Conservation (phyloP, 2,329 filamentous ascomycete species). For the Sporothrix brasiliensis region DNA sequence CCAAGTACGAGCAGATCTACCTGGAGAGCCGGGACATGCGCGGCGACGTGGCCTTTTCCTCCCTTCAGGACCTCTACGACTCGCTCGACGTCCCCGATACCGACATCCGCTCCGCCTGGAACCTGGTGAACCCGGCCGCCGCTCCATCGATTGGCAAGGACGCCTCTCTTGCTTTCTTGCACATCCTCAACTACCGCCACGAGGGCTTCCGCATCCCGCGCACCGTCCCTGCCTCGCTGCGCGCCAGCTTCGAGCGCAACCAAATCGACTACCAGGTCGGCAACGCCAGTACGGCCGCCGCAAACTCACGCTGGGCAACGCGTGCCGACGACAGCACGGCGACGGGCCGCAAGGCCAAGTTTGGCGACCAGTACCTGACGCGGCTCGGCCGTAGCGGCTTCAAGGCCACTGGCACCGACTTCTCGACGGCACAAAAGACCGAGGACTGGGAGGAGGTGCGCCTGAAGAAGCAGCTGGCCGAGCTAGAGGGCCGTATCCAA, state of each 20-base stretch:
- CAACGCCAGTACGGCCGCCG: slow-evolving; percentile 64
- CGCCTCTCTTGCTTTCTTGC: slow-evolving; percentile 88
- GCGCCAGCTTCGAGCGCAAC: slow-evolving; percentile 89
- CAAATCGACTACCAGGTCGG: slow-evolving; percentile 96
- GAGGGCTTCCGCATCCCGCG: slow-evolving; percentile 94
- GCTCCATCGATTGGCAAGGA: slow-evolving; percentile 87
- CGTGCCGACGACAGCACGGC: slow-evolving; percentile 77
- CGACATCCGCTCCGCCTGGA: slow-evolving; percentile 92
- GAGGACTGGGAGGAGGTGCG: slow-evolving; percentile 98
- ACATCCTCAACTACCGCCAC: slow-evolving; percentile 94
- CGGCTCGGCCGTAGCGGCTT: slow-evolving; percentile 83
- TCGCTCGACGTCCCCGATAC: slow-evolving; percentile 73
- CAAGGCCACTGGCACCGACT: slow-evolving; percentile 85
- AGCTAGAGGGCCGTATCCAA: slow-evolving; percentile 85
- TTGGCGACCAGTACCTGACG: slow-evolving; percentile 94
- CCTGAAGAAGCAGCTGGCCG: slow-evolving; percentile 86
- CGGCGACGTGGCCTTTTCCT: slow-evolving; percentile 77
- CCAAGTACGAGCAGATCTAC: slow-evolving; percentile 97
- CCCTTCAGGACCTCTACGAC: slow-evolving; percentile 82
- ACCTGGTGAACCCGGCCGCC: slow-evolving; percentile 91
- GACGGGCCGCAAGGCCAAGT: slow-evolving; percentile 92
- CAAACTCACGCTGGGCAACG: slow-evolving; percentile 71
- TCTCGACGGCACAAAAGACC: slow-evolving; percentile 72
- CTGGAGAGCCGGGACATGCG: slow-evolving; percentile 85
- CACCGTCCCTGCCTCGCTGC: slow-evolving; percentile 85